Evolutionary conservation across 306 rosid genomes (phyloP), one percentile per base, ranked within the genome.

Genomic region (Morella rubra): DNA sequence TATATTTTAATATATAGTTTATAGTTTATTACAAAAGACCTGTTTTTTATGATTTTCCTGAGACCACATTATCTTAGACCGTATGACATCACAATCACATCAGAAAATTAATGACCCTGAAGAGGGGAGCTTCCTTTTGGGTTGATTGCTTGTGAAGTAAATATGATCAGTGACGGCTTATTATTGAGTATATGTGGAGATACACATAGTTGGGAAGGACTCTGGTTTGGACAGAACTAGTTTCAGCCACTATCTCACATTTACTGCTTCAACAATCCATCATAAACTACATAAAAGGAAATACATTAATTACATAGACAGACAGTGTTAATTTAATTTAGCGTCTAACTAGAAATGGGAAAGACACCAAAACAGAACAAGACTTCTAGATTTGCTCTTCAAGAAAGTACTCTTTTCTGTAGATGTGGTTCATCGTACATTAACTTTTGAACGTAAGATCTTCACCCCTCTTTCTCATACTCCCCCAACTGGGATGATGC

Each of bases 401-500:
- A 77, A 50, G 61, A 80, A 59, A 75, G 71, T 61, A 64, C 55
- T 44, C 2, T 78, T 42, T 40, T 42, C 11, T 71, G 42, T 56
- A 18, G 27, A n/a, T 77, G 73, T 61, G 53, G 74, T 74, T 55
- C 60, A 79, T 72, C 66, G 32, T 73, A 50, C 62, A 45, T 91
- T 83, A 88, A 22, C 96, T 81, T 85, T 79, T 85, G 81, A 87
- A 86, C 87, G 79, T 84, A 7, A 85, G 50, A 19, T 85, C 93
- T 75, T 88, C 87, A 52, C 82, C 92, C 75, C 86, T 90, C 90
- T 91, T 94, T 84, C 91, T 81, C 67, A 71, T 64, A 73, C 58
- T 81, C 71, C 80, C 90, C 90, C 91, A 83, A 71, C 82, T 81
- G 56, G 92, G 83, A 73, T 89, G 85, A 51, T 90, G 87, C 81